Conservation (phyloP, 306 rosid species). For the Vigna mungo region DNA sequence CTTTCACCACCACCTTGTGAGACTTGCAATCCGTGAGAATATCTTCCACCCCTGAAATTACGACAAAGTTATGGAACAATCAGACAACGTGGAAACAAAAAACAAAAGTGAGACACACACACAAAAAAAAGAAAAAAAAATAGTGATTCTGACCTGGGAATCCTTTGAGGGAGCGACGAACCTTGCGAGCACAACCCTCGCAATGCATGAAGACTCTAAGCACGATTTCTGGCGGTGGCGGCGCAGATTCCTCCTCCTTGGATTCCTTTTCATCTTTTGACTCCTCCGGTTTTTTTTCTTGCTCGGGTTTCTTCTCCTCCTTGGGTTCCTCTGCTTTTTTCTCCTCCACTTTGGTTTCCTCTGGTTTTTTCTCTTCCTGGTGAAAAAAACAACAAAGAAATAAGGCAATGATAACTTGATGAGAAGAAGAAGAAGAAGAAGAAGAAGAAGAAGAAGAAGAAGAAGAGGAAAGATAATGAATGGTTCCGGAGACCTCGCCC, state of each 20-base stretch:
- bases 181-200: constrained; percentile 96
- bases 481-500: constrained; percentile 63
- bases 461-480: not conserved
- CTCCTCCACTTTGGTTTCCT: constrained; percentile 48
- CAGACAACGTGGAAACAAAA: not conserved
- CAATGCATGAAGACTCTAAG: constrained; percentile 95
- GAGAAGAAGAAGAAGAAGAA: not conserved
- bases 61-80: not conserved
- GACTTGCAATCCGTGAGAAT: constrained; percentile 71
- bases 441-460: not conserved
- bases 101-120: not conserved
- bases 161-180: constrained; percentile 78
- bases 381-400: constrained; percentile 12
- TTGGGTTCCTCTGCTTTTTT: constrained; percentile 32
- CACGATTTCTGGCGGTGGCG: constrained; percentile 74
- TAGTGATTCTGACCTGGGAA: constrained; percentile 61
- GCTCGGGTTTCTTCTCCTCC: constrained; percentile 23
- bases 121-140: not conserved
- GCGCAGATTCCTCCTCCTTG: constrained; percentile 27
- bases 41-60: constrained; percentile 76
- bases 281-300: constrained; percentile 43
- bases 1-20: constrained; percentile 83
- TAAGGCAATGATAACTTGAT: not conserved
- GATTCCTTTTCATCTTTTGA: constrained; percentile 44
- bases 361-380: constrained; percentile 57